A percentile compares a stretch with the other conserved stretches of the same genome.
Evolutionary conservation across 73 alveolate genomes (phyloP).

Genomic region (Paramecium biaurelia): DNA sequence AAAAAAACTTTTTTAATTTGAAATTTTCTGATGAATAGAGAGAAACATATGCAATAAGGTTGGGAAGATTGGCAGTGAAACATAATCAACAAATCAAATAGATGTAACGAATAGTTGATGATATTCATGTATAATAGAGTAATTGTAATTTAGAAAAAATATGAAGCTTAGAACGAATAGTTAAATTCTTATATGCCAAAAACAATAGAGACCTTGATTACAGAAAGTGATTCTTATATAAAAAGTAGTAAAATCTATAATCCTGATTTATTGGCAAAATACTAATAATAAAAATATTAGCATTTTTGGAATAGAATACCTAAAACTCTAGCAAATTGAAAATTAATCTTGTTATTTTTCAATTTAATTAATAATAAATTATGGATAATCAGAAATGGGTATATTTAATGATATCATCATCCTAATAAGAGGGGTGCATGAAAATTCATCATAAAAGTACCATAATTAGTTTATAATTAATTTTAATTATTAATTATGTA

Average conservation of each 20-base stretch:
- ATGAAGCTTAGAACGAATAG: background rate
- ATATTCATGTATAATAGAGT: background rate
- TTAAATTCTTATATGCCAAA: background rate
- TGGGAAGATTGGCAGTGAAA: background rate
- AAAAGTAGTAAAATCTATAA: background rate
- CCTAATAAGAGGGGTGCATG: slow-evolving; percentile 39
- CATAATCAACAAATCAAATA: background rate
- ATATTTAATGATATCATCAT: background rate
- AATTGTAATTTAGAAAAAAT: background rate
- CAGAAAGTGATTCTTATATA: background rate
- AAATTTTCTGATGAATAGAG: slow-evolving; percentile 8
- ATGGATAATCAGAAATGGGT: background rate
- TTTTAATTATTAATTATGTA: background rate
- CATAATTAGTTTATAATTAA: background rate
- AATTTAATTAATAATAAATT: background rate
- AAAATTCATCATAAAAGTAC: background rate
- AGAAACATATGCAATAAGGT: background rate
- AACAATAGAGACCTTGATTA: background rate
- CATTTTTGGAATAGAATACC: background rate
- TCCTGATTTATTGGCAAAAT: background rate
- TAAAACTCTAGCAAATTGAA: background rate
- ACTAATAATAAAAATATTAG: background rate
- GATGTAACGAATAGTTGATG: background rate
- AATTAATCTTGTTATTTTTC: background rate
- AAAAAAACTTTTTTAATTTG: background rate